A percentile compares a stretch with the other conserved stretches of the same genome.
Conservation (phyloP, 345 rosid genomes). For the Salix exigua region DNA sequence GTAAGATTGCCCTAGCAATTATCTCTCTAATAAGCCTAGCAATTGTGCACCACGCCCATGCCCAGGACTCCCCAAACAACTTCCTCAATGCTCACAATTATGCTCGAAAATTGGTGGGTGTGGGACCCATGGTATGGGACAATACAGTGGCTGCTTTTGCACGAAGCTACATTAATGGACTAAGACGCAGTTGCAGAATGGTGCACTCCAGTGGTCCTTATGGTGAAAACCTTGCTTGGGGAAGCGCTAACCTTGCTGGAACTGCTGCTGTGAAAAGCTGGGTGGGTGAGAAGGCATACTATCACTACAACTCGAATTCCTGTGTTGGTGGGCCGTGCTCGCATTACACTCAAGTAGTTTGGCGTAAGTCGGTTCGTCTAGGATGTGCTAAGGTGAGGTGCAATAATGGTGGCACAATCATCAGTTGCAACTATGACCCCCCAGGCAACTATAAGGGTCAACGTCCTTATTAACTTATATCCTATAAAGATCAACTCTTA, state of each 20-base stretch:
- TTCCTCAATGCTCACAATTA: too few species aligned
- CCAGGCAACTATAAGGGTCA: not conserved
- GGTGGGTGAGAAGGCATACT: slow-evolving; percentile 22
- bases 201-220: too few species aligned
- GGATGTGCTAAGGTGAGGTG: slow-evolving; percentile 29
- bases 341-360: slow-evolving; percentile 38
- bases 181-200: too few species aligned
- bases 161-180: too few species aligned
- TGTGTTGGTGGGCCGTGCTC: slow-evolving; percentile 13
- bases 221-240: too few species aligned
- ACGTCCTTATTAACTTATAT: slow-evolving; percentile 10
- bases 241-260: not conserved
- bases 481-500: not conserved
- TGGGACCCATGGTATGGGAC: too few species aligned
- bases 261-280: slow-evolving; percentile 19
- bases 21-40: too few species aligned
- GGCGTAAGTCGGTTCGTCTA: slow-evolving; percentile 5
- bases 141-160: too few species aligned
- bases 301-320: slow-evolving; percentile 8
- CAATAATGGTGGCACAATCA: slow-evolving; percentile 21
- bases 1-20: too few species aligned
- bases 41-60: too few species aligned
- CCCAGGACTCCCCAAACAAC: too few species aligned
- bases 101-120: too few species aligned
- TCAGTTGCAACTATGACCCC: slow-evolving; percentile 33